Conservation (phyloP, 1,139 yeast species). For the Nakaseomyces bracarensis region DNA sequence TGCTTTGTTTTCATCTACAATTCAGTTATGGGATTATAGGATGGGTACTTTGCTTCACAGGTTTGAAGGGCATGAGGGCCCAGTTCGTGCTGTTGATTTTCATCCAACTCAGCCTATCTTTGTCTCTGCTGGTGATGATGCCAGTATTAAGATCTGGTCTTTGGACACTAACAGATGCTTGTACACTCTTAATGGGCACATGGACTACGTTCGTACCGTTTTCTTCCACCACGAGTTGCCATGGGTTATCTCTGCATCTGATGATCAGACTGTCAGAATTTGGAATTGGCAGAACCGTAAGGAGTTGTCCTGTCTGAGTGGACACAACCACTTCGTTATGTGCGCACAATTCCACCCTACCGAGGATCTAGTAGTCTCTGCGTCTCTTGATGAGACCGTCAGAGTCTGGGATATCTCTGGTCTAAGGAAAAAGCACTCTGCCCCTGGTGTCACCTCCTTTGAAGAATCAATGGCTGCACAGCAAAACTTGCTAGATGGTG, state of each 20-base stretch:
- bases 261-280: constrained; percentile 95
- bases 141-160: constrained; percentile 93
- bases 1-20: constrained; percentile 87
- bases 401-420: constrained; percentile 99
- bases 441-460: constrained; percentile 44
- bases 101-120: constrained; percentile 97
- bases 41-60: constrained; percentile 97
- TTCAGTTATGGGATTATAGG: constrained; percentile 97
- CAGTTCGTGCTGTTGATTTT: constrained; percentile 90
- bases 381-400: constrained; percentile 97
- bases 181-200: constrained; percentile 85
- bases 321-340: constrained; percentile 98
- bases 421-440: constrained; percentile 89
- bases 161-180: constrained; percentile 83
- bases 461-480: constrained; percentile 71
- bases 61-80: constrained; percentile 97
- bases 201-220: constrained; percentile 92
- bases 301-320: constrained; percentile 94
- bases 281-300: constrained; percentile 99
- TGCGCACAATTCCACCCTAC: constrained; percentile 96
- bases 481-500: constrained; percentile 76
- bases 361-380: constrained; percentile 89
- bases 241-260: constrained; percentile 94
- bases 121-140: constrained; percentile 97
- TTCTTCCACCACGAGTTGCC: constrained; percentile 95